Evolutionary conservation across 2,329 filamentous ascomycete species (phyloP), one percentile per base, ranked within the genome.

Genomic region (Stylonectria norvegica): DNA sequence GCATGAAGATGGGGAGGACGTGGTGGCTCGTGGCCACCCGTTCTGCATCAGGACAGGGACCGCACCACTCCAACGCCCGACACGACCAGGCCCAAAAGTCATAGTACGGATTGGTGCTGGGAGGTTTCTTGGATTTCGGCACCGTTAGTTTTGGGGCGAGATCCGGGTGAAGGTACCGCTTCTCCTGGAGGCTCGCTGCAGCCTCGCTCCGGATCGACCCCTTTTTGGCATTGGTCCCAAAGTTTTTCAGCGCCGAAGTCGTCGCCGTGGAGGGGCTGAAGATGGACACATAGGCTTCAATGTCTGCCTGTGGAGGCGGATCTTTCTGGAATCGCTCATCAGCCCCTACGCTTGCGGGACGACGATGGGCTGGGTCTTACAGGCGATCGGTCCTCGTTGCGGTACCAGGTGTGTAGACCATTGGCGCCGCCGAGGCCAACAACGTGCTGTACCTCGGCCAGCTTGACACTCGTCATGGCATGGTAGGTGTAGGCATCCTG

Each of bases 1-100:
- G 85, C 73, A 88, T 89, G 40, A 88, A 71, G 14, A 89, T 69
- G 2, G 85, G 85, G 7, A 89, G 71, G 5, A 86, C 70, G 52
- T 85, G 83, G 63, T 89, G 85, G 35, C 75, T 76, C 43, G 70
- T 73, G 37, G 69, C 71, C 4, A 76, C 72, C 18, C 70, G 64
- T 12, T 68, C 70, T 3, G 81, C 76, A 23, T 65, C 64, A 11
- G 67, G 62, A 56, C 74, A 65, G 3, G 83, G 79, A 2, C 83
- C 81, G 35, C 73, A 74, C 81, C 82, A 85, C 62, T 83, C 76
- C 6, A 89, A 69, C 45, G 72, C 72, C 19, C 75, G 72, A 52
- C 77, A 81, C 1, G 78, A 74, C 76, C 83, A 86, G 18, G 70
- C 67, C 75, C 83, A 86, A 55, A 85, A 76, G 52, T 81, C 74